Evolutionary conservation across 164 flowering plant species (phyloP).

Genomic region (Malania oleifera): DNA sequence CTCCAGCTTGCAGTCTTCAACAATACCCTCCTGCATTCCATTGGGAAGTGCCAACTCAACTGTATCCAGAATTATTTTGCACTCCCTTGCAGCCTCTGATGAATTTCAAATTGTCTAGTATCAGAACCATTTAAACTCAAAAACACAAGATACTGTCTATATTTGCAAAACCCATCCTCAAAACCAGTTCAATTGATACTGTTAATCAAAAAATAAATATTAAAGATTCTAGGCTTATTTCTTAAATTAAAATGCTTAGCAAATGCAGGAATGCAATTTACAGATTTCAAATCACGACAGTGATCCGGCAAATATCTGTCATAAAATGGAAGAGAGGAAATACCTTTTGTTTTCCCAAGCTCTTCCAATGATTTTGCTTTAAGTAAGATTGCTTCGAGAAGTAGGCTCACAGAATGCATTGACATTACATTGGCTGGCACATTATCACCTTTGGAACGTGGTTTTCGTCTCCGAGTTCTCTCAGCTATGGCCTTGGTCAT

Average conservation of each 20-base stretch:
- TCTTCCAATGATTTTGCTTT: conserved; percentile 77
- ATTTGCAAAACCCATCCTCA: too few species aligned
- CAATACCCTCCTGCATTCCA: conserved; percentile 55
- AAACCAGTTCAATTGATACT: too few species aligned
- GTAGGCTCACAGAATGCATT: conserved; percentile 89
- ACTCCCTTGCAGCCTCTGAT: conserved; percentile 83
- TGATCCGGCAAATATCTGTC: background rate
- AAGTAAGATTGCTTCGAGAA: conserved; percentile 85
- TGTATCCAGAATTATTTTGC: conserved; percentile 69
- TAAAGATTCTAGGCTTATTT: too few species aligned
- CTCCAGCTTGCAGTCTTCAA: conserved; percentile 70
- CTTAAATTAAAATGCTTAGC: too few species aligned
- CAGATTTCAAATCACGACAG: too few species aligned
- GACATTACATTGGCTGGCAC: conserved; percentile 58
- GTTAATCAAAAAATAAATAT: too few species aligned
- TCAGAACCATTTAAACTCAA: conserved; percentile 7
- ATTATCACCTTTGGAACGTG: conserved; percentile 46
- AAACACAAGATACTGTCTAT: background rate
- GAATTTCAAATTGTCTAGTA: conserved; percentile 6
- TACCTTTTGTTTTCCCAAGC: conserved; percentile 72
- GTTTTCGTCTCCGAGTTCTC: conserved; percentile 45
- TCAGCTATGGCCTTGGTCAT: conserved; percentile 70
- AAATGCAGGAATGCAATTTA: too few species aligned
- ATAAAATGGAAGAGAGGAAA: background rate
- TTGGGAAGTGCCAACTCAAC: conserved; percentile 80